phyloP scores from a whole-genome alignment of 2,329 filamentous ascomycete genomes.

The Clarireedia paspali region DNA sequence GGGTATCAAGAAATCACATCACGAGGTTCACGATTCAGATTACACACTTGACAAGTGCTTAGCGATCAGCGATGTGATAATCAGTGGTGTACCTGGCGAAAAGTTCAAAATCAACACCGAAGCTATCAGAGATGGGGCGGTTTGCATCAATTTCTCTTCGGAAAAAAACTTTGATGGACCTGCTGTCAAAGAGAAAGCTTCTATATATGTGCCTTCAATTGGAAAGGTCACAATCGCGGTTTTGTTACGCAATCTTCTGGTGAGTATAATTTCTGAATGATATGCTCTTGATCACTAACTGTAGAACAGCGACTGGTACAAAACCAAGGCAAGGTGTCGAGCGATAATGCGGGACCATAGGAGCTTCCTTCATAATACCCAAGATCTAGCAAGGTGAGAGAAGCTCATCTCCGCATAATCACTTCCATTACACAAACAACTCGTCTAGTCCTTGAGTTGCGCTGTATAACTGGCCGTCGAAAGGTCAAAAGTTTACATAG shows the following conservation, averaged over 20 bases:
- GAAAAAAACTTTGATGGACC: constrained; percentile 84
- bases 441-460: too few relatives aligned
- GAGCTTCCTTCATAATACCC: background rate
- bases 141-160: constrained; percentile 98
- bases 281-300: background rate
- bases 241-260: constrained; percentile 75
- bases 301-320: constrained; percentile 1
- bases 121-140: constrained; percentile 77
- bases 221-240: constrained; percentile 97
- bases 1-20: constrained; percentile 76
- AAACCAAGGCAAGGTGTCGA: background rate
- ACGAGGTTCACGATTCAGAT: constrained; percentile 73
- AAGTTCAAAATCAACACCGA: constrained; percentile 83
- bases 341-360: background rate
- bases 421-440: too few relatives aligned
- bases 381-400: background rate
- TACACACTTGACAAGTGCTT: constrained; percentile 76
- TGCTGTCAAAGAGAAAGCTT: constrained; percentile 88
- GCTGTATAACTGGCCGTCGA: too few relatives aligned
- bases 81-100: constrained; percentile 83
- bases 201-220: constrained; percentile 93
- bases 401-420: too few relatives aligned
- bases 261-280: background rate
- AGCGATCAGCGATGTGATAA: constrained; percentile 86
- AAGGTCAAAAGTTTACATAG: background rate